Evolutionary conservation across 2,329 filamentous ascomycete species (phyloP).

Genomic region (Elsinoe australis): DNA sequence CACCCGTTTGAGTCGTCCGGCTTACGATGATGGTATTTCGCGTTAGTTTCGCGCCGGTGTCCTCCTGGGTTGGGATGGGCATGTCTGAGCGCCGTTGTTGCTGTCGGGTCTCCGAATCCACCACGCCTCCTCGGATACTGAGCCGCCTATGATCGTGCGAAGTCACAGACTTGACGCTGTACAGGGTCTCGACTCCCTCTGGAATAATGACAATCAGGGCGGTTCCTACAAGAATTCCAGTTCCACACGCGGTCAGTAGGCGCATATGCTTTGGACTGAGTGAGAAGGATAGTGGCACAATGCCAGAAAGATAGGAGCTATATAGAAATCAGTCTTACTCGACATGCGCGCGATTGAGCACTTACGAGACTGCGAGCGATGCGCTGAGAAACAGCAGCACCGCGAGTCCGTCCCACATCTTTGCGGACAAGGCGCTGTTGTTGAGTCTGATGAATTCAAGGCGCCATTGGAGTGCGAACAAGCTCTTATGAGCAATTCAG

Average conservation of each 20-base stretch:
- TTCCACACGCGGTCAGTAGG: conserved; percentile 82
- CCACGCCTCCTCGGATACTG: no score
- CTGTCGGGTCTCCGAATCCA: no score
- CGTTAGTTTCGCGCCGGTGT: no score
- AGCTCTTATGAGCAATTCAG: no score
- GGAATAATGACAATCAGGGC: conserved; percentile 96
- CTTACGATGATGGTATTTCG: no score
- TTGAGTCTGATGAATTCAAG: not conserved
- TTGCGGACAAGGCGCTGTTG: conserved; percentile 6
- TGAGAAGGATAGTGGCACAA: conserved; percentile 79
- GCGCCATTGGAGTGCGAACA: conserved; percentile 1
- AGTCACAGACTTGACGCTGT: conserved; percentile 42
- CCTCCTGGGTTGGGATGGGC: no score
- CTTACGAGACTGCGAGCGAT: conserved; percentile 59
- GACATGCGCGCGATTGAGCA: conserved; percentile 13
- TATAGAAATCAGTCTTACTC: conserved; percentile 17
- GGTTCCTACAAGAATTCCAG: conserved; percentile 89
- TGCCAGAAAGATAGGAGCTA: conserved; percentile 58
- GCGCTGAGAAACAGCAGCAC: conserved; percentile 57
- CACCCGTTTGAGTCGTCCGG: no score
- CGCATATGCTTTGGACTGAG: conserved; percentile 81
- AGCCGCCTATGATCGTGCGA: not conserved
- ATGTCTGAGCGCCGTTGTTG: no score
- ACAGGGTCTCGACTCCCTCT: conserved; percentile 87
- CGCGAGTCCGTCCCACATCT: conserved; percentile 55